These are phyloP conservation scores for Boletus smithii DNA, from an alignment of 1,284 basidiomycete genomes.

Conservation along the genomic window DNA sequence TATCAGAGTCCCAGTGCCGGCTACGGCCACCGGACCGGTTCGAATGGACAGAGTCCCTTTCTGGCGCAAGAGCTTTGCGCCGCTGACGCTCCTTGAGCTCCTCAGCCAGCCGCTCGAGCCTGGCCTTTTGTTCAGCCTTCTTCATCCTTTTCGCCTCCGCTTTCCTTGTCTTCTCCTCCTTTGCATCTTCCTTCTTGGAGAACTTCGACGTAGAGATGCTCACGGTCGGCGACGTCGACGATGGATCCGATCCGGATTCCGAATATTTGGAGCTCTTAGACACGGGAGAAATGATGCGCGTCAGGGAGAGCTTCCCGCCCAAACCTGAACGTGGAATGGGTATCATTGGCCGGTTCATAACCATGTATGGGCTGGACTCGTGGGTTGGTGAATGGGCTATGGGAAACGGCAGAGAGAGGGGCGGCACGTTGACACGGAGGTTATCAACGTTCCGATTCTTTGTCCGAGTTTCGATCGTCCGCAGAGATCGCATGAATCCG, in stretches of 20 bases:
- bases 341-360: conserved; percentile 2
- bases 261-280: conserved; percentile 15
- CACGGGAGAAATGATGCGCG: conserved; percentile 27
- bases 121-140: conserved; percentile 43
- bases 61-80: conserved; percentile 29
- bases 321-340: conserved; percentile 12
- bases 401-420: conserved; percentile 16
- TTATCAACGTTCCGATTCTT: conserved; percentile 33
- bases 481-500: neutral
- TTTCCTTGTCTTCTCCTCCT: conserved; percentile 38
- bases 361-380: conserved; percentile 7
- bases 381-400: conserved; percentile 15
- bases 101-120: conserved; percentile 41
- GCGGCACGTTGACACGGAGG: conserved; percentile 32
- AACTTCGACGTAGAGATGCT: conserved; percentile 9
- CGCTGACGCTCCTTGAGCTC: conserved; percentile 39
- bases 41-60: conserved; percentile 33
- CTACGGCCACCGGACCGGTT: conserved; percentile 20
- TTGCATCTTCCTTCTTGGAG: conserved; percentile 19
- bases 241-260: conserved; percentile 8
- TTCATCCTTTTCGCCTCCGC: conserved; percentile 45
- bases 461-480: conserved; percentile 10
- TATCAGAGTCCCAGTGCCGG: conserved; percentile 23
- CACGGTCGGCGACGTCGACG: conserved; percentile 21
- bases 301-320: conserved; percentile 25